These are phyloP conservation scores for Musa itinerans DNA, from an alignment of 176 grass and related monocot species.

Conservation along the genomic window DNA sequence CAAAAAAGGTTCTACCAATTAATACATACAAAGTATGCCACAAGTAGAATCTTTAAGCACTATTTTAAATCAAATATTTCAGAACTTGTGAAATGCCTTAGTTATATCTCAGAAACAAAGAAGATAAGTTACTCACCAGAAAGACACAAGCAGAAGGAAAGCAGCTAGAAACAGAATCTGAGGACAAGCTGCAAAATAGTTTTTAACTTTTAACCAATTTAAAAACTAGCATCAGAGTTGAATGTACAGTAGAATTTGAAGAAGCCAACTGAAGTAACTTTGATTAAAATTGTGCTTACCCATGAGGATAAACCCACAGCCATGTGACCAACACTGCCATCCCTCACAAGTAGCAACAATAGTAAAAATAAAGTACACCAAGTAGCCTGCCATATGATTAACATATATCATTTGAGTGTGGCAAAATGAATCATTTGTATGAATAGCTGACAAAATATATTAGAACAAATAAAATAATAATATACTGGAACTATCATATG, in stretches of 20 bases:
- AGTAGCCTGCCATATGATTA: slow-evolving; percentile 39
- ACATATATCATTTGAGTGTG: background rate
- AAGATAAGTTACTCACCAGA: slow-evolving; percentile 3
- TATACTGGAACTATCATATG: background rate
- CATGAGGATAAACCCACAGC: slow-evolving; percentile 94
- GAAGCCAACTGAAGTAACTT: background rate
- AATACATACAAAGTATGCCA: background rate
- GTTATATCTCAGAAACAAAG: background rate
- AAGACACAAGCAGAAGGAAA: slow-evolving; percentile 17
- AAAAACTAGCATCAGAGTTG: background rate
- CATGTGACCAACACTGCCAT: slow-evolving; percentile 86
- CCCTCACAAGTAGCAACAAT: slow-evolving; percentile 73
- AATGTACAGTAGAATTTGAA: background rate
- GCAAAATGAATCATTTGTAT: background rate
- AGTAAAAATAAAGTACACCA: slow-evolving; percentile 56
- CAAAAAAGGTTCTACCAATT: no score
- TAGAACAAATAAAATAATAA: background rate
- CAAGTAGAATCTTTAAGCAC: background rate
- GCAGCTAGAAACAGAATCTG: slow-evolving; percentile 10
- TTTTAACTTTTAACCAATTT: background rate
- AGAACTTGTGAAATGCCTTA: background rate
- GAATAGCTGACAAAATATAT: background rate
- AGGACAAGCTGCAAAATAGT: slow-evolving; percentile 13
- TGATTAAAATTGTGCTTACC: slow-evolving; percentile 45
- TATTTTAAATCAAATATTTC: background rate